Evolutionary conservation across 2,329 filamentous ascomycete genomes (phyloP), one percentile per base, ranked within the genome.

Genomic region (Stachybotrys echinatus): DNA sequence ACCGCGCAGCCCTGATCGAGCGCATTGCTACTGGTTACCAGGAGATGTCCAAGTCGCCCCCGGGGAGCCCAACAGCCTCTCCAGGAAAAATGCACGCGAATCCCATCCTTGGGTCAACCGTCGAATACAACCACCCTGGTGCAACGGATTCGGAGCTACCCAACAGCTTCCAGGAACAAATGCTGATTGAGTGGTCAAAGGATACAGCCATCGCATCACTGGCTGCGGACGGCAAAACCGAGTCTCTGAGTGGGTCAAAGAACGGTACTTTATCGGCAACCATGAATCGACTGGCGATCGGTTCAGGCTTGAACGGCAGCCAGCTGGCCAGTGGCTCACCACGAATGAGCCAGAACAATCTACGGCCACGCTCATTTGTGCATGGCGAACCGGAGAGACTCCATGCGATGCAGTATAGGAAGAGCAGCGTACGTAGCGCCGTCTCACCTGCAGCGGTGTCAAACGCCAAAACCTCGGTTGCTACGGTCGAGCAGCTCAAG

Each of bases 171-270:
- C 83, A 79, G 55, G 88, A 94, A 54, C 80, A 89, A 56, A 88
- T 96, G 80, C 72, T 90, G 50, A 74, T 80, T 19, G 81, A 88
- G 45, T 96, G 92, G 92, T 87, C 83, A 38, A 84, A 85, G 61
- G 91, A 95, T 20, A 70, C 75, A 14, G 88, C 87, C 27, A 72
- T 94, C 48, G 80, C 84, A 12, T 76, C 81, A 37, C 77, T 89
- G 45, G 83, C 87, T 52, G 82, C 88, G 49, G 80, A 76, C 46
- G 84, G 84, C 58, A 88, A 85, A 58, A 82, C 88, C 1, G 80
- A 81, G 12, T 95, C 90, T 4, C 72, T 95, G 49, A 88, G 76
- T 48, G 90, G 89, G 20, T 95, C 90, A 3, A 83, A 81, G 54
- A 77, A 80, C 2, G 85, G 81, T 40, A 88, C 81, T 12, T 76